Conservation (phyloP, 1,284 basidiomycete genomes). For the Ceratobasidium sp. region DNA sequence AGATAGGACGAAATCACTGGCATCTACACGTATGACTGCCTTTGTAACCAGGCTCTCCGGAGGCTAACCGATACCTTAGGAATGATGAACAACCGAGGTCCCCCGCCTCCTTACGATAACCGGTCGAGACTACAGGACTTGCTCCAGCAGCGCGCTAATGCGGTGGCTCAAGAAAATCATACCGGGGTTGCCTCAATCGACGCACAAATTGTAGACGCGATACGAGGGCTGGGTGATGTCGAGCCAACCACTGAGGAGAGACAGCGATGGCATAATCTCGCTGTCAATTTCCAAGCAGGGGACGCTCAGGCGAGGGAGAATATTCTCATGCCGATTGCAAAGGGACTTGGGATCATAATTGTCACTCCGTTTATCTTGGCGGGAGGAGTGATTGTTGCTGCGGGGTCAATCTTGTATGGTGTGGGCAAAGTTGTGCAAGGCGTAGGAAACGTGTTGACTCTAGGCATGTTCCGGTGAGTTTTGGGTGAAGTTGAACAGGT, state of each 20-base stretch:
- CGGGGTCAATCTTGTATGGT: conserved; percentile 17
- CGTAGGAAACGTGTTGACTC: background rate
- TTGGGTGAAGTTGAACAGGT: background rate
- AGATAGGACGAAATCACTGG: no score
- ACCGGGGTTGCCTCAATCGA: background rate
- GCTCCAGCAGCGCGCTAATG: background rate
- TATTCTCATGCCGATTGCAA: conserved; percentile 14
- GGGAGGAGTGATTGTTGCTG: conserved; percentile 22
- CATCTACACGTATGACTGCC: no score
- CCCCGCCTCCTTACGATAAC: background rate
- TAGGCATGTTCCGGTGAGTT: background rate
- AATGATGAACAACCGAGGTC: background rate
- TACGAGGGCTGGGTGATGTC: background rate
- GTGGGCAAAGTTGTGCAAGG: conserved; percentile 1
- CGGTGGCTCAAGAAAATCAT: no score
- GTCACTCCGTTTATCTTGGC: conserved; percentile 19
- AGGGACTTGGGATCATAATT: conserved; percentile 24
- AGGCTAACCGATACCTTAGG: no score
- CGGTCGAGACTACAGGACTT: background rate
- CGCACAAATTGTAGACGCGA: background rate
- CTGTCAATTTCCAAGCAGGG: background rate
- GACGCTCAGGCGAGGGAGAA: conserved; percentile 12
- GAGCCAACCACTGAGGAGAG: background rate
- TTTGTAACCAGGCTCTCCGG: no score
- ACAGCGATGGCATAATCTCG: background rate